Evolutionary conservation across 257 asterid species (phyloP).

Genomic region (Paulownia fortunei): DNA sequence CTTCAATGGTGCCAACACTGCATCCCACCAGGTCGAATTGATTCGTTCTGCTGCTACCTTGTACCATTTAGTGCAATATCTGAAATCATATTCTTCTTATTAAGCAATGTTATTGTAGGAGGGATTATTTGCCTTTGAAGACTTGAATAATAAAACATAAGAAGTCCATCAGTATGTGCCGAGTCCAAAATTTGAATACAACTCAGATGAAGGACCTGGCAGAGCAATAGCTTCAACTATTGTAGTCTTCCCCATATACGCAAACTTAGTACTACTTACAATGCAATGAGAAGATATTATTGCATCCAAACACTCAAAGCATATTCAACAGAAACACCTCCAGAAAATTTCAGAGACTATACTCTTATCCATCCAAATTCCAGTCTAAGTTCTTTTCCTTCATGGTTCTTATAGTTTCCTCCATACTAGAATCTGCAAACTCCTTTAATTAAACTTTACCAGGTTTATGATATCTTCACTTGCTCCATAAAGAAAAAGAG

Average conservation of each 20-base stretch:
- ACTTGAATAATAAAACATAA: neutral
- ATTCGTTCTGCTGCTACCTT: conserved; percentile 79
- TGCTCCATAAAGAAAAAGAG: neutral
- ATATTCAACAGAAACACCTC: neutral
- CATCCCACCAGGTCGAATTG: conserved; percentile 83
- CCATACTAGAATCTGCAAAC: neutral
- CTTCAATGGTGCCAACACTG: conserved; percentile 78
- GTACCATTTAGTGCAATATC: conserved; percentile 95
- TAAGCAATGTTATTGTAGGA: neutral
- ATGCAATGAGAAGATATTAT: neutral
- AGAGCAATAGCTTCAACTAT: neutral
- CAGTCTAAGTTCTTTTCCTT: neutral
- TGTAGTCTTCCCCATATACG: neutral
- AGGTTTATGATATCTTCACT: neutral
- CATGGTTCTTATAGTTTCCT: neutral
- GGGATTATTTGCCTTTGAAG: neutral
- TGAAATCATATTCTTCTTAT: conserved; percentile 39
- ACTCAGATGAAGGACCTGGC: neutral
- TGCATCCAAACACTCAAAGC: neutral
- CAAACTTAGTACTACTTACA: neutral
- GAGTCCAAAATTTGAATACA: neutral
- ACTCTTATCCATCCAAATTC: neutral
- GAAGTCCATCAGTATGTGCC: conserved; percentile 11
- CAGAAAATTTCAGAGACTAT: neutral
- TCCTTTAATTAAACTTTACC: neutral